Base-by-base conservation (phyloP, 2,329 filamentous ascomycete species). In the Xylariomycetidae sp. region DNA sequence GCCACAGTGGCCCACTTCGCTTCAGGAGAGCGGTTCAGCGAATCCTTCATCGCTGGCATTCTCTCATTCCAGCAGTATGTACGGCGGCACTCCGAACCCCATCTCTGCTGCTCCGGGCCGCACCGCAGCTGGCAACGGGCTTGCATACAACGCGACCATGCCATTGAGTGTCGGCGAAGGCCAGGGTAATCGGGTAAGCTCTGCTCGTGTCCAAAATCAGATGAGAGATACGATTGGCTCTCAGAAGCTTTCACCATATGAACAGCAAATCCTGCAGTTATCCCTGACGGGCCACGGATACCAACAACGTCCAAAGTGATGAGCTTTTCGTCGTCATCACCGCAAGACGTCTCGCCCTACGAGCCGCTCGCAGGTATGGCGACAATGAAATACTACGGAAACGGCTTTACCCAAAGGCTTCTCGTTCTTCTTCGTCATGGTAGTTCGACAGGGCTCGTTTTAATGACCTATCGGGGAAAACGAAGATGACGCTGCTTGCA, bases 1-100 rank as follows among this genome's bases (percentile, higher is more conserved):
- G 37, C 13, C 42, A 50, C 40, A 47, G 16, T 30, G 33, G 32
- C 45, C 44, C n/a, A 37, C 49, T 31, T 48, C 43, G 40, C 22
- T 33, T 8, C 36, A 45, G 22, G 38, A 38, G 16, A 31, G 30
- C 30, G 29, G 38, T 25, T n/a, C n/a, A n/a, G 41, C 35, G 26
- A 37, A 27, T 41, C 42, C 39, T 36, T 62, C 63, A 2, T 49
- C 51, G 5, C 40, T 51, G 11, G 48, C 42, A 6, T 75, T 75
- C 41, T 69, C 71, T 11, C 59, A 72, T 35, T 55, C 61, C 2
- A 75, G 70, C 49, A 74, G 69, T 41, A 44, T 77, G 15, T 72
- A 70, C 36, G 64, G 62, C 25, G 66, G 70, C 20, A 71, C 69
- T 5, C n/a, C n/a, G n/a, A n/a, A n/a, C n/a, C n/a, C n/a, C n/a